Evolutionary conservation across 805 yeast genomes (phyloP).

Genomic region (Scheffersomyces ergatensis): DNA sequence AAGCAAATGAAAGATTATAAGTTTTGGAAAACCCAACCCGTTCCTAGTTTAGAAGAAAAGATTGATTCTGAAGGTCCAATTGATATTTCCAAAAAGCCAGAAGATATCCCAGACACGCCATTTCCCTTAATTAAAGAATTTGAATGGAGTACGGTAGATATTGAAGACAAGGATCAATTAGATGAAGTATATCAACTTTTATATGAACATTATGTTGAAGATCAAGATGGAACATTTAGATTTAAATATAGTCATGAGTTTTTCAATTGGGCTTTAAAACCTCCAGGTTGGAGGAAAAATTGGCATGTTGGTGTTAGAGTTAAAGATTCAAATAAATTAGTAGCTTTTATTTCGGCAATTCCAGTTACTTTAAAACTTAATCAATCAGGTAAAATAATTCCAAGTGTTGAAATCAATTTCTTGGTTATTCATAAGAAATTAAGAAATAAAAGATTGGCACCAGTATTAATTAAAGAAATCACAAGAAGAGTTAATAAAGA

Average conservation of each 20-base stretch:
- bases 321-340: constrained; percentile 67
- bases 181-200: constrained; percentile 77
- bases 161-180: constrained; percentile 50
- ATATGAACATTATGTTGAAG: constrained; percentile 92
- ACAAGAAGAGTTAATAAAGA: constrained; percentile 85
- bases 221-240: constrained; percentile 85
- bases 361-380: constrained; percentile 71
- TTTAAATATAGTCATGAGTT: constrained; percentile 84
- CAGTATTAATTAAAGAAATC: constrained; percentile 88
- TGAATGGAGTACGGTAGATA: constrained; percentile 85
- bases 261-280: constrained; percentile 87
- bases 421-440: constrained; percentile 91
- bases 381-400: constrained; percentile 40
- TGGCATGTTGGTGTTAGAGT: constrained; percentile 96
- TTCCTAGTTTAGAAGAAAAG: constrained; percentile 68
- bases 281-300: constrained; percentile 87
- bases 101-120: constrained; percentile 69
- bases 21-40: constrained; percentile 99
- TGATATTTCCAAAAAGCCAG: constrained; percentile 63
- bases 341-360: constrained; percentile 90
- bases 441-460: constrained; percentile 91
- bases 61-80: constrained; percentile 78
- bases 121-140: constrained; percentile 72
- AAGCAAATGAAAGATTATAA: constrained; percentile 85
- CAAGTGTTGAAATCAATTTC: constrained; percentile 88